Evolutionary conservation across 495 filamentous ascomycete species (phyloP), one percentile per base, ranked within the genome.

Genomic region (Aspergillus incahuasiensis): DNA sequence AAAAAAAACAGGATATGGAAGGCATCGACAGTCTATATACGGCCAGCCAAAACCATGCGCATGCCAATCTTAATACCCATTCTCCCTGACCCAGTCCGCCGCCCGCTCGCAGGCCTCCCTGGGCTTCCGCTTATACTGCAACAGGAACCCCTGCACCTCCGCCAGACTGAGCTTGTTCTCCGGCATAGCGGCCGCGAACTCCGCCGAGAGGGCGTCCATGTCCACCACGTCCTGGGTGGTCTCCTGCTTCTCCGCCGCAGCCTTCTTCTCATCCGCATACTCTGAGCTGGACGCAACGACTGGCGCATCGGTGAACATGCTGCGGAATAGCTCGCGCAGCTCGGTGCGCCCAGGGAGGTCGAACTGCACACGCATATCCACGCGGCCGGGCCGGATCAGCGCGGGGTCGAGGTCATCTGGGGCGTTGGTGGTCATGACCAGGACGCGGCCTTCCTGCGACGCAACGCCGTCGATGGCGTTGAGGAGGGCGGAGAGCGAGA

Each of bases 381-480:
- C 82, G 5, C 89, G 78, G 0, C 89, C 89, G 0, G 88, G 89
- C 0, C 89, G 80, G 55, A 91, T 84, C 19, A 94, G 76, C 0
- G 89, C 89, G 6, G 81, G 73, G 66, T 92, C 89, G 9, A 94
- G 80, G 21, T 78, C 76, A 62, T 91, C 84, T 2, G 86, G 86
- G 42, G 82, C 76, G 68, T 94, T 94, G 16, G 87, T 91, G 0
- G 89, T 92, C 84, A 92, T 89, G 69, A 92, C 83, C 8, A 94
- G 76, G 5, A 92, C 79, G 30, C 87, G 81, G 20, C 89, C 89
- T 69, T 94, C 89, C 50, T 91, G 87, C 2, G 85, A 86, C 3
- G 88, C 86, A 0, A 91, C 88, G 19, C 89, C 89, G 61, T 94
- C 89, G 60, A 94, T 89, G 48, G 83, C 86, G 69, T 92, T 94